Percentiles rank a stretch among this genome's conserved stretches.
phyloP scores from a whole-genome alignment of 2,329 filamentous ascomycete genomes.

The Coniosporium uncinatum region DNA sequence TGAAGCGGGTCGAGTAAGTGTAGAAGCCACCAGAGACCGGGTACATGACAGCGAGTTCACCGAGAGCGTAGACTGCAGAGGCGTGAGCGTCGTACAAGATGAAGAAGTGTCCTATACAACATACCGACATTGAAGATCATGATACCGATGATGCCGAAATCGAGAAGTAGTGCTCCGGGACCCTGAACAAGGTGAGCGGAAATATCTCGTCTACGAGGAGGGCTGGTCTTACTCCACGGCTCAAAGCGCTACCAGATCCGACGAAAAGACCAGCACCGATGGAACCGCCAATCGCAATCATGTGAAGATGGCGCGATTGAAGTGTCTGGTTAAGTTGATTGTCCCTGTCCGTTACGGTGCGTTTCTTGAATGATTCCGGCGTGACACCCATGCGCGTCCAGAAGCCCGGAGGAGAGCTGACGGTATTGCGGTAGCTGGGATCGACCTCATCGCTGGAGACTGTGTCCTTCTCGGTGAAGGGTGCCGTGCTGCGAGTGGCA shows the following conservation, averaged over 20 bases:
- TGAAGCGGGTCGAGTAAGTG: slow-evolving; percentile 54
- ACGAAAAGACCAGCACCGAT: slow-evolving; percentile 79
- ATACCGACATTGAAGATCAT: slow-evolving; percentile 23
- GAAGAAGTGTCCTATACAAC: slow-evolving; percentile 45
- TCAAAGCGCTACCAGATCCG: slow-evolving; percentile 49
- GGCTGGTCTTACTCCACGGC: slow-evolving; percentile 17
- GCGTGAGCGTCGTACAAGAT: neutral
- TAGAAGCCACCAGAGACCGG: slow-evolving; percentile 59
- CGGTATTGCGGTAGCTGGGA: too few relatives aligned
- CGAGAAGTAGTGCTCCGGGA: slow-evolving; percentile 15
- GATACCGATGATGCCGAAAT: slow-evolving; percentile 47
- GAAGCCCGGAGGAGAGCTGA: slow-evolving; percentile 18
- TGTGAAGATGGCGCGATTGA: slow-evolving; percentile 85
- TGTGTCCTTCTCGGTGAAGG: too few relatives aligned
- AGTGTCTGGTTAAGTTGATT: slow-evolving; percentile 36
- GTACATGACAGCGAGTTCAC: slow-evolving; percentile 55
- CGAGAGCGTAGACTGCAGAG: slow-evolving; percentile 45
- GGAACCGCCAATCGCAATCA: slow-evolving; percentile 83
- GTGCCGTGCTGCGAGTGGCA: too few relatives aligned
- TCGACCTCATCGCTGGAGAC: too few relatives aligned
- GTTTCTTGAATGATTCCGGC: slow-evolving; percentile 28
- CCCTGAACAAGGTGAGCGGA: neutral
- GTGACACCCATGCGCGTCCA: slow-evolving; percentile 32
- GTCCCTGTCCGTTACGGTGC: slow-evolving; percentile 14
- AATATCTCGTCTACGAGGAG: neutral